phyloP scores from a whole-genome alignment of 2,329 filamentous ascomycete species.

The Epichloe festucae region DNA sequence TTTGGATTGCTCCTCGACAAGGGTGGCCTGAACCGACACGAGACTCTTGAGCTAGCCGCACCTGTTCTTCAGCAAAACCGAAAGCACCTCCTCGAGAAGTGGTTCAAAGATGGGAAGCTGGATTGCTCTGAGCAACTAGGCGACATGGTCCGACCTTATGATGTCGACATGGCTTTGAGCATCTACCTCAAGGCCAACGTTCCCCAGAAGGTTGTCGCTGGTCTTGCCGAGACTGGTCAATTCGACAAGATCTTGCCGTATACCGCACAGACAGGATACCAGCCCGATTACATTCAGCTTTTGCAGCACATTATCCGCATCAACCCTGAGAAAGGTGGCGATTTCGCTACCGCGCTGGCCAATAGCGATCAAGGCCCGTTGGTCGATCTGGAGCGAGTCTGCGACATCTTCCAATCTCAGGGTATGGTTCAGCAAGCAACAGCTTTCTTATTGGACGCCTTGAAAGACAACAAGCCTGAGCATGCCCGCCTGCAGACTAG shows the following conservation, averaged over 20 bases:
- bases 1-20: conserved; percentile 97
- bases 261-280: conserved; percentile 70
- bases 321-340: conserved; percentile 85
- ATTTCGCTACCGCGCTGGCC: conserved; percentile 86
- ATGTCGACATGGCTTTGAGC: conserved; percentile 71
- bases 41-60: conserved; percentile 85
- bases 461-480: conserved; percentile 90
- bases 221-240: conserved; percentile 87
- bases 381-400: conserved; percentile 85
- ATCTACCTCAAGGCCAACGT: conserved; percentile 89
- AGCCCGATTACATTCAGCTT: conserved; percentile 87
- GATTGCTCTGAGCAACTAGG: conserved; percentile 93
- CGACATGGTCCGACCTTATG: conserved; percentile 82
- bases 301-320: conserved; percentile 85
- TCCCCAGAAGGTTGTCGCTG: conserved; percentile 86
- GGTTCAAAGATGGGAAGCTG: conserved; percentile 92
- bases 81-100: conserved; percentile 94
- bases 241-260: conserved; percentile 96
- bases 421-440: conserved; percentile 97
- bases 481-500: conserved; percentile 89
- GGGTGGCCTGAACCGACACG: conserved; percentile 80
- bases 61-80: conserved; percentile 88
- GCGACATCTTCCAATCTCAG: conserved; percentile 96
- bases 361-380: conserved; percentile 79
- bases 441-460: conserved; percentile 89